A percentile compares a stretch with the other conserved stretches of the same genome.
These are phyloP conservation scores for Lipomyces yamanashiensis DNA, from an alignment of 805 yeast genomes.

Conservation along the genomic window DNA sequence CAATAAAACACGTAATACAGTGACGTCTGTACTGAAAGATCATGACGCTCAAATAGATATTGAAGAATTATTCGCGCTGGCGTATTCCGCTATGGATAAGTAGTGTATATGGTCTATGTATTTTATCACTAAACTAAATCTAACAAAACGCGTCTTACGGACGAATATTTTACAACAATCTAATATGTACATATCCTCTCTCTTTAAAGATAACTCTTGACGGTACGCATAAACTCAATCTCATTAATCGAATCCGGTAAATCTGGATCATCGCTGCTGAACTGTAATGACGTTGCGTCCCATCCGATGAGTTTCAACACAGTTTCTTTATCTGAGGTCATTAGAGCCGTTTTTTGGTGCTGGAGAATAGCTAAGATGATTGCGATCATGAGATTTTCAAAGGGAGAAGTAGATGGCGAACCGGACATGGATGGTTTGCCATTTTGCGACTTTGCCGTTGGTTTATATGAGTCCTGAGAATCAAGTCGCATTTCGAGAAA, in stretches of 20 bases:
- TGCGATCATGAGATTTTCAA: constrained; percentile 60
- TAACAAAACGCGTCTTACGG: no score
- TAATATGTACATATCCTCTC: not conserved
- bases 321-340: constrained; percentile 34
- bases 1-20: constrained; percentile 8
- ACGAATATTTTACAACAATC: no score
- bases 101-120: not conserved
- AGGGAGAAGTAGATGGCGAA: constrained; percentile 5
- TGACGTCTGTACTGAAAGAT: not conserved
- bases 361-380: constrained; percentile 58
- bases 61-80: constrained; percentile 1
- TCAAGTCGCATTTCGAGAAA: constrained; percentile 54
- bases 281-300: constrained; percentile 47
- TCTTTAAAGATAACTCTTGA: constrained; percentile 15
- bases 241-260: constrained; percentile 14
- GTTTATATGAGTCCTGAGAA: constrained; percentile 5
- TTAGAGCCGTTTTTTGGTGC: constrained; percentile 57
- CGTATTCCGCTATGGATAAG: not conserved
- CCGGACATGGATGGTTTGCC: not conserved
- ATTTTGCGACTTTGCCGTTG: not conserved
- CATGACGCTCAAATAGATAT: not conserved
- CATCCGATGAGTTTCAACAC: constrained; percentile 46
- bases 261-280: constrained; percentile 53
- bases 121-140: no score
- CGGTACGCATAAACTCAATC: constrained; percentile 20